Evolutionary conservation across 2,329 filamentous ascomycete genomes (phyloP), one percentile per base, ranked within the genome.

Genomic region (Elsinoe batatas): DNA sequence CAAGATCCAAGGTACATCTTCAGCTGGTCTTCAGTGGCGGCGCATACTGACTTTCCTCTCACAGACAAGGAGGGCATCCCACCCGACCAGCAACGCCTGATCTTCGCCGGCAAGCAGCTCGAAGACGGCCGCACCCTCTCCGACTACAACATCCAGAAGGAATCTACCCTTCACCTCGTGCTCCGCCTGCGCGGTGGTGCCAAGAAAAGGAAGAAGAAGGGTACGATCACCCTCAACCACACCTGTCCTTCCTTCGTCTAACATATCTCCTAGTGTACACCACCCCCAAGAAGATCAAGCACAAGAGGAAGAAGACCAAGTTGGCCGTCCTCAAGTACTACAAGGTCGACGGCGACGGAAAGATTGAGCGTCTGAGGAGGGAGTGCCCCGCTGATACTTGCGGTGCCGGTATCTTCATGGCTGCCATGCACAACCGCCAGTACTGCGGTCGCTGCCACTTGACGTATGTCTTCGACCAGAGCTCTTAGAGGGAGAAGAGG

Each of bases 301-400:
- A 98, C 87, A 98, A 98, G 91, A 87, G 90, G 82, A 98, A 97
- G 90, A 98, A 98, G 91, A 95, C 88, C 85, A 98, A 98, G 87
- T 81, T 98, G 76, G 93, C 93, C 71, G 91, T 98, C 68, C 91
- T 98, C 77, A 98, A 98, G 87, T 98, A 98, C 88, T 98, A 98
- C 88, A 98, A 98, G 88, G 93, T 98, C 70, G 93, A 97, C 77
- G 89, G 88, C 69, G 93, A 98, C 72, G 93, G 94, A 79, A 97
- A 97, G 87, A 97, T 98, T 71, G 93, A 98, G 87, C 93, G 93
- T 73, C 86, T 98, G 67, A 85, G 94, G 74, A 85, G 93, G 77
- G 94, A 98, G 84, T 98, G 93, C 82, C 93, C 94, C 66, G 79
- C 82, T 73, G 85, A 91, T 68, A 88, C 86, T 72, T 98, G 93